phyloP scores from a whole-genome alignment of 2,329 filamentous ascomycete species.

The Metarhizium humberi region DNA sequence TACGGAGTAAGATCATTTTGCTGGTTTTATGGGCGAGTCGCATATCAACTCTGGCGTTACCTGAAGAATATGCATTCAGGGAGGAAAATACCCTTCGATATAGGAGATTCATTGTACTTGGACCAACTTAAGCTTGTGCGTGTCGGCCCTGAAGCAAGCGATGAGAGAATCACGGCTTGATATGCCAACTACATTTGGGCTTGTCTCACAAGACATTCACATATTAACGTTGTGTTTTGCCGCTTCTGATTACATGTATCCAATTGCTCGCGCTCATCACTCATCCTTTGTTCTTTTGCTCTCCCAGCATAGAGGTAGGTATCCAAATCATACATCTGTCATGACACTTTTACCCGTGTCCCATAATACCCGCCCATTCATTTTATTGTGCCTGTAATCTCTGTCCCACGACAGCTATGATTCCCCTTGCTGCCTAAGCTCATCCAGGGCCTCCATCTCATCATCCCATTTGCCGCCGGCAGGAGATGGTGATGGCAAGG shows the following conservation, averaged over 20 bases:
- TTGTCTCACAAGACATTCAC: no score
- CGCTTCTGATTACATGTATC: not conserved
- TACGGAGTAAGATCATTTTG: not conserved
- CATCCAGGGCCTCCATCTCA: slow-evolving; percentile 45
- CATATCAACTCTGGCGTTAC: not conserved
- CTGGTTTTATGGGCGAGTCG: not conserved
- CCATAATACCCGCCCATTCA: not conserved
- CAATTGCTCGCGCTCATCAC: not conserved
- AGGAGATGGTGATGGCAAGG: slow-evolving; percentile 19
- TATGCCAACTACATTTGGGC: not conserved
- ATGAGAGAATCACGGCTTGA: not conserved
- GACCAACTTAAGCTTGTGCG: not conserved
- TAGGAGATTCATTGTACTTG: not conserved
- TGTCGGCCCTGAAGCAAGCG: not conserved
- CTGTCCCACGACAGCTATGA: not conserved
- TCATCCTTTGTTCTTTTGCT: not conserved
- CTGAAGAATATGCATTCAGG: not conserved
- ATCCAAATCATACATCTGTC: not conserved
- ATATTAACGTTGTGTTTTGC: not conserved
- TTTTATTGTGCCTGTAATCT: not conserved
- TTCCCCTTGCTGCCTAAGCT: slow-evolving; percentile 13
- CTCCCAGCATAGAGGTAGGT: not conserved
- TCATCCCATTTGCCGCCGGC: slow-evolving; percentile 43
- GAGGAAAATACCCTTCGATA: slow-evolving; percentile 2
- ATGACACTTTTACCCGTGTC: not conserved